phyloP scores from a whole-genome alignment of 805 yeast species.

The Debaryomyces maramus region DNA sequence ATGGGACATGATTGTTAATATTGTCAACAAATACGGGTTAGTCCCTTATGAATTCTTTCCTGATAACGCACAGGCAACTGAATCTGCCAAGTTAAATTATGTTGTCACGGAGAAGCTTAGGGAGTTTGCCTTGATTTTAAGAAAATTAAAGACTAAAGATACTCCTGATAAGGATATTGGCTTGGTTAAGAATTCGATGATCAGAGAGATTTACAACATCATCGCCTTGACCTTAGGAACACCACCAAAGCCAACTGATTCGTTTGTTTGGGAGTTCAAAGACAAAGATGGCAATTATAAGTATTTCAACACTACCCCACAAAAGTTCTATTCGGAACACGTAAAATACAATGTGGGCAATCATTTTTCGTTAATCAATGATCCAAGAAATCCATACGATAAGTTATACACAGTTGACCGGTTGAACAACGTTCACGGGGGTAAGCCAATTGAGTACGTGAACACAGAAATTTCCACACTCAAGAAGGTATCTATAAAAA shows the following conservation, averaged over 20 bases:
- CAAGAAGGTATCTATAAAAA: conserved; percentile 60
- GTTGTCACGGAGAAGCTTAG: conserved; percentile 68
- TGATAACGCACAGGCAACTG: conserved; percentile 59
- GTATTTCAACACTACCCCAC: conserved; percentile 60
- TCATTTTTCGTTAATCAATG: conserved; percentile 70
- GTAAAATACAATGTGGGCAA: conserved; percentile 52
- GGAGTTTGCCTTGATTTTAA: conserved; percentile 71
- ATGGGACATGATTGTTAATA: conserved; percentile 77
- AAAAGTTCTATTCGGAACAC: conserved; percentile 57
- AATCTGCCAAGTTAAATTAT: conserved; percentile 57
- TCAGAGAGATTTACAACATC: conserved; percentile 63
- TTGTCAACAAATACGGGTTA: conserved; percentile 77
- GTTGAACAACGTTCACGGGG: conserved; percentile 70
- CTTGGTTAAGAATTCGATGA: conserved; percentile 40
- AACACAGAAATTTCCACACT: conserved; percentile 62
- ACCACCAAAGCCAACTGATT: conserved; percentile 72
- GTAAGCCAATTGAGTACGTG: conserved; percentile 68
- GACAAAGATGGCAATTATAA: conserved; percentile 67
- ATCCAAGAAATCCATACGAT: conserved; percentile 74
- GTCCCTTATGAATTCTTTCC: conserved; percentile 76
- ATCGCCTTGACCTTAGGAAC: conserved; percentile 70
- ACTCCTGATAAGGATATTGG: conserved; percentile 39
- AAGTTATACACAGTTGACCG: conserved; percentile 68
- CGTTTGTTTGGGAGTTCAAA: conserved; percentile 70
- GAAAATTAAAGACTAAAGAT: conserved; percentile 48